Evolutionary conservation across 1,284 basidiomycete species (phyloP), one percentile per base, ranked within the genome.

Genomic region (Ustilago cynodontis): DNA sequence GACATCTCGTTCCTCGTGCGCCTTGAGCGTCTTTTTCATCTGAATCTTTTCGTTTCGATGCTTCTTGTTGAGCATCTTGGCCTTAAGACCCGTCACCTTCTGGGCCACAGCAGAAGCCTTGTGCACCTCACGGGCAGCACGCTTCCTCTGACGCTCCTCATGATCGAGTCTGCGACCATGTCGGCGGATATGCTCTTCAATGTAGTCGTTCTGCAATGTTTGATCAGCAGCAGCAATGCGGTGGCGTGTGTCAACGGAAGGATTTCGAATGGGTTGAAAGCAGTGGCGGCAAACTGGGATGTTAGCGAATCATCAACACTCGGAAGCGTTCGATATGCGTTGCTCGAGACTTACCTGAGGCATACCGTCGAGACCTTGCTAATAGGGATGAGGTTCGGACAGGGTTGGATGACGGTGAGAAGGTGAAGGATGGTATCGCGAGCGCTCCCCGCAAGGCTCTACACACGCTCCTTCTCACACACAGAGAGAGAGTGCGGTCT

Each of bases 21-120:
- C 94, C 87, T 98, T 98, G 88, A 99, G 92, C 45, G 94, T 96
- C 90, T 99, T 99, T 88, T 96, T 97, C 89, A 99, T 93, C 86
- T 96, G 94, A 51, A 99, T 93, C 89, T 99, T 99, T 88, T 99
- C 94, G 43, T 94, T 91, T 87, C 98, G 94, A 67, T 95, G 92
- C 87, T 93, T 95, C 63, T 94, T 94, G 86, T 99, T 97, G 35
- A 98, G 91, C 50, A 99, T 89, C 88, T 99, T 99, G 82, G 95
- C 97, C 89, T 98, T 98, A 82, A 98, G 89, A 88, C 97, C 97
- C 80, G 95, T 95, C 49, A 93, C 91, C 87, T 96, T 95, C 88
- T 98, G 95, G 16, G 95, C 94, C 65, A 91, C 88, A 18, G 92
- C 91, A 41, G 96, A 98, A 24, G 91, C 88, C 80, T 92, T 92